Conservation (phyloP, 208 protist species). For the Acanthamoeba lenticulata region DNA sequence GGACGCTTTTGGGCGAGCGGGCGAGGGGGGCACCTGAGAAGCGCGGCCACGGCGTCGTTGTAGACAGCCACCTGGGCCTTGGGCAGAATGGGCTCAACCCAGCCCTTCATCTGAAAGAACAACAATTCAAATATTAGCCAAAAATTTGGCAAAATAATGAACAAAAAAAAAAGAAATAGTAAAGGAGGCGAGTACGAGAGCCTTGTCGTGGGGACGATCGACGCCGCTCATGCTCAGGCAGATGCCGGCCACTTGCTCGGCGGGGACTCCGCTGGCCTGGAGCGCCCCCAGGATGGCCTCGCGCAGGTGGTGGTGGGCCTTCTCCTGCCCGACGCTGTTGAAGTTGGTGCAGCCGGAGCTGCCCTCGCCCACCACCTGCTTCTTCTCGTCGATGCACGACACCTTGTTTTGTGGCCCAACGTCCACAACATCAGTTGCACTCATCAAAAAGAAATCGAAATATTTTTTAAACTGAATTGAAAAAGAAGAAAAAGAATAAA, state of each 20-base stretch:
- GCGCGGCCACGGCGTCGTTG: constrained; percentile 23
- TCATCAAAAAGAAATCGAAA: not conserved
- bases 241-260: not conserved
- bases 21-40: not conserved
- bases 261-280: not conserved
- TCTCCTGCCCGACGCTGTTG: constrained; percentile 26
- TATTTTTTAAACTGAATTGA: not conserved
- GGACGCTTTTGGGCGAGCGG: not conserved
- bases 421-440: not conserved
- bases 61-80: not conserved
- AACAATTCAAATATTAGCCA: not conserved
- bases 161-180: not conserved
- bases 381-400: not conserved
- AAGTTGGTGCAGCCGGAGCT: constrained; percentile 21
- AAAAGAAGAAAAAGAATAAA: not conserved
- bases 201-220: not conserved
- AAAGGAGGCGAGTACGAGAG: not conserved
- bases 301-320: not conserved
- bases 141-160: not conserved
- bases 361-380: not conserved
- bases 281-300: not conserved
- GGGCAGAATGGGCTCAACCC: not conserved
- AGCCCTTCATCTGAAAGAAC: not conserved
- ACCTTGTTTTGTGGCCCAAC: not conserved
- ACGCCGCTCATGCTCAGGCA: constrained; percentile 31